Evolutionary conservation across 768 basidiomycete species (phyloP).

Genomic region (Sarcodon aspratus): DNA sequence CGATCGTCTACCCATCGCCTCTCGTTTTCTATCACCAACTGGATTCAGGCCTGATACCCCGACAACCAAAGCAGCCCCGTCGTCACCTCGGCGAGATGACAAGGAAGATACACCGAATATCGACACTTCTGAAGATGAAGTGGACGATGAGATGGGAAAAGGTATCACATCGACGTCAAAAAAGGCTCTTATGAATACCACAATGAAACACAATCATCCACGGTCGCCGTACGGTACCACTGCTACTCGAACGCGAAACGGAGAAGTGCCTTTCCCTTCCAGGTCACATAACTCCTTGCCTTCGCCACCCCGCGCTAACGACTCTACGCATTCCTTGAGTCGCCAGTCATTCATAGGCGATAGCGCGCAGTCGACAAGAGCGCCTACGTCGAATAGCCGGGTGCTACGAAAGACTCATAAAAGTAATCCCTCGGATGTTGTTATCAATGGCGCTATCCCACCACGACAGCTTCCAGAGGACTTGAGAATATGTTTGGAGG

Average conservation of each 20-base stretch:
- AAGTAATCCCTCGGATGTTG: conserved; percentile 37
- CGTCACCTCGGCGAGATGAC: conserved; percentile 31
- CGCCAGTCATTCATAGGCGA: conserved; percentile 50
- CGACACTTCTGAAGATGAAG: conserved; percentile 61
- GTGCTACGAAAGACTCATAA: conserved; percentile 54
- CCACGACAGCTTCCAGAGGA: conserved; percentile 84
- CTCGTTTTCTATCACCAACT: conserved; percentile 76
- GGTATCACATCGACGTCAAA: conserved; percentile 22
- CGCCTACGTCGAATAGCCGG: conserved; percentile 18
- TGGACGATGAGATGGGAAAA: conserved; percentile 39
- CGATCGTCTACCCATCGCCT: conserved; percentile 79
- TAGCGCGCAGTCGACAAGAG: conserved; percentile 33
- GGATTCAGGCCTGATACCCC: conserved; percentile 37
- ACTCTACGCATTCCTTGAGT: conserved; percentile 68
- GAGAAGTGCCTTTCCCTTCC: conserved; percentile 63
- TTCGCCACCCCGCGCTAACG: conserved; percentile 44
- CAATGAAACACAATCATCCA: conserved; percentile 54
- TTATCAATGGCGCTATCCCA: conserved; percentile 42
- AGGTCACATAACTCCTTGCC: conserved; percentile 74
- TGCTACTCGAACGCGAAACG: conserved; percentile 27
- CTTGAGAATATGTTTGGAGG: conserved; percentile 74
- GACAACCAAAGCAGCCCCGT: conserved; percentile 14
- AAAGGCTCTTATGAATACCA: conserved; percentile 14
- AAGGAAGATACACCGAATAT: conserved; percentile 48
- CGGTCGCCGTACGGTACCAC: conserved; percentile 64